Evolutionary conservation across 768 basidiomycete species (phyloP).

Genomic region (Mycena chlorophos): DNA sequence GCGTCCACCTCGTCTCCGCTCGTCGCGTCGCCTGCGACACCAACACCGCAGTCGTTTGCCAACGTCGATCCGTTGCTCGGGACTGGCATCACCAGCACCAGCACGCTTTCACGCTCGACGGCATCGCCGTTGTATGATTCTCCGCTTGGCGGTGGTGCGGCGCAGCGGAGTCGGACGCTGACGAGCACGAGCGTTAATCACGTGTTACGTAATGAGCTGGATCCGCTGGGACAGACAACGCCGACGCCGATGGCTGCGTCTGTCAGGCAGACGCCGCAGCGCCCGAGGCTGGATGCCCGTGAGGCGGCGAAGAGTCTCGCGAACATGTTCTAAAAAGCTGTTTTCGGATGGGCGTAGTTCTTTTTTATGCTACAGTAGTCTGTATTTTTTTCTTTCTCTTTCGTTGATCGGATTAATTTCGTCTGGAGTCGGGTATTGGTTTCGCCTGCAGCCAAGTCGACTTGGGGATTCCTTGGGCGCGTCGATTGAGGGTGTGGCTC

Average conservation of each 20-base stretch:
- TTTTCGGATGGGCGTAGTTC: neutral
- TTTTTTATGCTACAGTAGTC: neutral
- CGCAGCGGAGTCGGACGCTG: constrained; percentile 18
- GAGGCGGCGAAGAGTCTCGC: constrained; percentile 89
- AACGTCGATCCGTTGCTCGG: constrained; percentile 40
- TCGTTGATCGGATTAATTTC: neutral
- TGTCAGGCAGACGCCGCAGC: constrained; percentile 68
- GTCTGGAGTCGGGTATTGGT: too few relatives aligned
- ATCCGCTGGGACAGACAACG: constrained; percentile 63
- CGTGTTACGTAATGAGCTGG: constrained; percentile 37
- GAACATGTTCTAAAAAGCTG: constrained; percentile 72
- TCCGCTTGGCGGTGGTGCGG: constrained; percentile 18
- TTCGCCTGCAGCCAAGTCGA: too few relatives aligned
- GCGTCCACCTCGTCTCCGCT: constrained; percentile 38
- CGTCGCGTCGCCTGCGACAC: constrained; percentile 25
- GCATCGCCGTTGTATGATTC: constrained; percentile 35
- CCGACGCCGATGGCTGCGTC: constrained; percentile 71
- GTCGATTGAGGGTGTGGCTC: too few relatives aligned
- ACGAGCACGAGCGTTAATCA: constrained; percentile 23
- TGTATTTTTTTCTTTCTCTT: neutral
- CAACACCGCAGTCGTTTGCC: constrained; percentile 17
- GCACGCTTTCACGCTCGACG: constrained; percentile 19
- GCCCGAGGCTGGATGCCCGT: constrained; percentile 77
- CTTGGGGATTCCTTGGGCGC: too few relatives aligned
- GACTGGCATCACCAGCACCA: constrained; percentile 30